These are phyloP conservation scores for Aegilops speltoides DNA, from an alignment of 176 grass and related monocot genomes.

Conservation along the genomic window DNA sequence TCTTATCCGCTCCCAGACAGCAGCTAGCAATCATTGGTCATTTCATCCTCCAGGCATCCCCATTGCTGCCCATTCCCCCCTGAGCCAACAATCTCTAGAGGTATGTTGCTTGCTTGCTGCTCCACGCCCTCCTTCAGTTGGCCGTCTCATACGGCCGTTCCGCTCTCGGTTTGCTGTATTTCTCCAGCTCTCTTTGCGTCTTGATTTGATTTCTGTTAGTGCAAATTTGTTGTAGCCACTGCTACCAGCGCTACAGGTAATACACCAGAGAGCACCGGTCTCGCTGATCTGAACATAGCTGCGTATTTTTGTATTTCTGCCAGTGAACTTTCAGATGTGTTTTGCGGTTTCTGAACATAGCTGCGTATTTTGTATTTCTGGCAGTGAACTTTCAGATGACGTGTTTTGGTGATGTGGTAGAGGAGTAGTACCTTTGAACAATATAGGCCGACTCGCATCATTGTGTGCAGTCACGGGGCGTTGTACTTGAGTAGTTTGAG, in stretches of 20 bases:
- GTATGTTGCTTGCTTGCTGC: background rate
- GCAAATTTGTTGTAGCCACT: no score
- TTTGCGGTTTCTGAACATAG: no score
- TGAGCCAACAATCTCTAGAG: background rate
- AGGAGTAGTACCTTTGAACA: no score
- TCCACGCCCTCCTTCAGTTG: constrained; percentile 22
- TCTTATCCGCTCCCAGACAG: background rate
- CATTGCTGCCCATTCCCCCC: background rate
- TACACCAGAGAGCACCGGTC: no score
- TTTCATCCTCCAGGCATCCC: background rate
- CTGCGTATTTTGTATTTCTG: no score
- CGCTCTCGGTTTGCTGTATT: background rate
- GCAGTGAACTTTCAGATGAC: background rate
- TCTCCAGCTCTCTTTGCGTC: background rate
- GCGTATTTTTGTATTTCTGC: background rate
- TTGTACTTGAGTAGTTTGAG: no score
- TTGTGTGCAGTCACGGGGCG: no score
- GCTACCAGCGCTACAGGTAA: no score
- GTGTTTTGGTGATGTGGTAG: background rate
- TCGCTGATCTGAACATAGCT: background rate
- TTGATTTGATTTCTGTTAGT: no score
- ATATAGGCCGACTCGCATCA: no score
- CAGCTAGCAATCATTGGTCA: background rate
- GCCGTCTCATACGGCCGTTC: background rate
- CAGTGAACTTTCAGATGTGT: background rate